Conservation (phyloP, 208 protist genomes). For the Leishmania mexicana region DNA sequence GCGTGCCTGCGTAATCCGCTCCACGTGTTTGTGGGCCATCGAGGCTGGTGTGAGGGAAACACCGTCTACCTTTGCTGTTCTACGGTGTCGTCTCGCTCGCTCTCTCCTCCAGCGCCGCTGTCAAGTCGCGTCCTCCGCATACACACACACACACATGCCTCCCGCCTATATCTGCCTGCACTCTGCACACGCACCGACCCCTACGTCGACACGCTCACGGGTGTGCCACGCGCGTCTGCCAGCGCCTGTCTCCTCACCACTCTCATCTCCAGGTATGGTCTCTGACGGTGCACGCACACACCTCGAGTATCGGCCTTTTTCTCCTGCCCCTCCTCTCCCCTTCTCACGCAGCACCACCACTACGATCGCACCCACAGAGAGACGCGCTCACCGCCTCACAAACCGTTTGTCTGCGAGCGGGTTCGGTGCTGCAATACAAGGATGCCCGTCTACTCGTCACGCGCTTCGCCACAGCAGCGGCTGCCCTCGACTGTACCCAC, state of each 20-base stretch:
- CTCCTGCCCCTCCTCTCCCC: background rate
- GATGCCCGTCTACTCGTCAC: conserved; percentile 3
- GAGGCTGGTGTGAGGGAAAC: background rate
- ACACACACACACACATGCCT: background rate
- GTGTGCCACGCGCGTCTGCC: background rate
- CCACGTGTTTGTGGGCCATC: background rate
- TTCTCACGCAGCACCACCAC: background rate
- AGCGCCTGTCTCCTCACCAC: background rate
- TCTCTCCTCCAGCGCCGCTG: background rate
- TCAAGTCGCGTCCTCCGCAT: background rate
- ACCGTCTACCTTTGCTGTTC: background rate
- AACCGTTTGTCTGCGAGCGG: background rate
- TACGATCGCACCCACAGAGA: background rate
- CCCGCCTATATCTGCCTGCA: background rate
- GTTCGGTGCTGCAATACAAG: background rate
- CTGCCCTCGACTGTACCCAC: background rate
- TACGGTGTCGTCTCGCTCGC: background rate
- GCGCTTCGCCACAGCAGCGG: background rate
- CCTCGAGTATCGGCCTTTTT: background rate
- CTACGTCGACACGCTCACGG: background rate
- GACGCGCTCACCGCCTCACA: background rate
- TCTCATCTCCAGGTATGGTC: background rate
- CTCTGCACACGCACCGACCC: background rate
- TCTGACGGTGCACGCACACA: background rate
- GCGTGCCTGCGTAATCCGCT: background rate